Evolutionary conservation across 2,329 filamentous ascomycete genomes (phyloP).

Genomic region (Penicillium sp.): DNA sequence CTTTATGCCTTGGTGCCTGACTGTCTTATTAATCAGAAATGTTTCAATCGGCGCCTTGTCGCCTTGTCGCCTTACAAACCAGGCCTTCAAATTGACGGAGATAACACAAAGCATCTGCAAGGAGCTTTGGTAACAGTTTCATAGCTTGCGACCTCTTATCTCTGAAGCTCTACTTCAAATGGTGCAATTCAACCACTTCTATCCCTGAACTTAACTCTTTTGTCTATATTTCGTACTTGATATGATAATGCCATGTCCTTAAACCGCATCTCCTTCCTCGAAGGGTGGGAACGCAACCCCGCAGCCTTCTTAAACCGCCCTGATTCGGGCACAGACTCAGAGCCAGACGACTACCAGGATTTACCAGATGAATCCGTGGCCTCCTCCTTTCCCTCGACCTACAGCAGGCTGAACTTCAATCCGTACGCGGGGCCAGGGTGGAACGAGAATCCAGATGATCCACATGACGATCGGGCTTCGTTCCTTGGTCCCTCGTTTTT

Average conservation of each 20-base stretch:
- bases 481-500: conserved; percentile 18
- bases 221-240: background rate
- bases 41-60: background rate
- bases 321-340: conserved; percentile 16
- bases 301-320: conserved; percentile 27
- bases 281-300: conserved; percentile 44
- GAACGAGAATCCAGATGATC: conserved; percentile 35
- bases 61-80: background rate
- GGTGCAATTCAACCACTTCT: background rate
- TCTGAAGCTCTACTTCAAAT: background rate
- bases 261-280: conserved; percentile 45
- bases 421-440: conserved; percentile 43
- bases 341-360: conserved; percentile 30
- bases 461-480: conserved; percentile 28
- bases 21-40: no score
- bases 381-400: conserved; percentile 39
- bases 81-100: background rate
- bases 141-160: background rate
- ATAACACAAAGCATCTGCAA: background rate
- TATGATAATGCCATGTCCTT: conserved; percentile 40
- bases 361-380: conserved; percentile 32
- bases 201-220: background rate
- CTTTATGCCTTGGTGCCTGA: conserved; percentile 8
- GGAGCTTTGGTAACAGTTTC: background rate
- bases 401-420: conserved; percentile 45